phyloP scores from a whole-genome alignment of 441 rosid genomes.

The Lepidium campestre region DNA sequence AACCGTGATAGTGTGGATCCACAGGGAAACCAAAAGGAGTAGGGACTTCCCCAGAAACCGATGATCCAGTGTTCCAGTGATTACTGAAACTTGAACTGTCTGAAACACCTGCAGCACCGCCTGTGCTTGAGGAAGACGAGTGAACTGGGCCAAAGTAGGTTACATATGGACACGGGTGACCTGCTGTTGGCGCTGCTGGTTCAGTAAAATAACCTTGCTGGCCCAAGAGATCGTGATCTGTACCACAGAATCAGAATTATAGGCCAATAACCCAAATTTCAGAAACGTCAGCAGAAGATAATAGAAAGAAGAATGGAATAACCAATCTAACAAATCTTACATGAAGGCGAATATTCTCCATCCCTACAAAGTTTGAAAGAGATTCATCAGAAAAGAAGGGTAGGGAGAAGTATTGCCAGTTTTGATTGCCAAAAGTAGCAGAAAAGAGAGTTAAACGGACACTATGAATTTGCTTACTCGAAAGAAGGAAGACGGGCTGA shows the following conservation, averaged over 20 bases:
- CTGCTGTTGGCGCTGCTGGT: conserved; percentile 64
- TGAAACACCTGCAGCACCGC: conserved; percentile 51
- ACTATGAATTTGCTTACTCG: conserved; percentile 53
- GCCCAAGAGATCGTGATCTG: conserved; percentile 81
- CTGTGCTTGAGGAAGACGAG: conserved; percentile 73
- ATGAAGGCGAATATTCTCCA: conserved; percentile 76
- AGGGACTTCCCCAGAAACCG: conserved; percentile 60
- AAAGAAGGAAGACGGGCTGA: conserved; percentile 70
- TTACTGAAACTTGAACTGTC: conserved; percentile 64
- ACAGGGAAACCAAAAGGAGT: conserved; percentile 71
- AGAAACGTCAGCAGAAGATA: neutral
- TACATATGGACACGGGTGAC: conserved; percentile 85
- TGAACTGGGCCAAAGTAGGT: conserved; percentile 83
- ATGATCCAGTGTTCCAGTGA: conserved; percentile 75
- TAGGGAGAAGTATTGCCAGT: neutral
- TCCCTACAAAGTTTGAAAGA: conserved; percentile 50
- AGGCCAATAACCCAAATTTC: neutral
- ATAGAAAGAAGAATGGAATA: neutral
- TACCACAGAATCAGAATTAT: conserved; percentile 23
- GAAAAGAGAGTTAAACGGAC: neutral
- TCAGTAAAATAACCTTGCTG: conserved; percentile 80
- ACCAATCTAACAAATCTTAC: conserved; percentile 44
- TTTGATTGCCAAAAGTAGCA: neutral
- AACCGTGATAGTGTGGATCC: conserved; percentile 72
- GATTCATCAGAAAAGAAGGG: neutral